These are phyloP conservation scores for Keithomyces neogunnii DNA, from an alignment of 2,329 filamentous ascomycete species.

Conservation along the genomic window DNA sequence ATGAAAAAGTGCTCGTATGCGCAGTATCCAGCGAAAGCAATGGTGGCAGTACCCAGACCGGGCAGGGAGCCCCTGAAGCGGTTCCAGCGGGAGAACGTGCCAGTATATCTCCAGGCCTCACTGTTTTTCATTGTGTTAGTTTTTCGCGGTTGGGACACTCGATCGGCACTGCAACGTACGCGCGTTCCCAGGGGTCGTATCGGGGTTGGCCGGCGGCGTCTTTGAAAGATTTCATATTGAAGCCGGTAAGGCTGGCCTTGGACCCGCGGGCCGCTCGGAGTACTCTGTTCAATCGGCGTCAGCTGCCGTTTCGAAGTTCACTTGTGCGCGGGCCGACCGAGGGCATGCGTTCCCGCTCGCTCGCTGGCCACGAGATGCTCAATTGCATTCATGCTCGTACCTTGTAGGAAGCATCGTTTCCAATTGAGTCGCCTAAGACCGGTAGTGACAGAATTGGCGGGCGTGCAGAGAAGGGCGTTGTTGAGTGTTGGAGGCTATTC, in stretches of 20 bases:
- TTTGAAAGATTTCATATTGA: constrained; percentile 76
- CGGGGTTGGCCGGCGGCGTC: constrained; percentile 54
- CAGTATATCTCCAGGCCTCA: constrained; percentile 90
- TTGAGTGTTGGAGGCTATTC: constrained; percentile 1
- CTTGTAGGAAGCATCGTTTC: constrained; percentile 31
- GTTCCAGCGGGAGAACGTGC: constrained; percentile 80
- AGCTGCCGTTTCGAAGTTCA: background rate
- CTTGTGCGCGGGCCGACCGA: background rate
- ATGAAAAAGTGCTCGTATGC: constrained; percentile 84
- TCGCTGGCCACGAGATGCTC: background rate
- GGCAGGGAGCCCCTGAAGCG: constrained; percentile 82
- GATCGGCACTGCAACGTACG: constrained; percentile 35
- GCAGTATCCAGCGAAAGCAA: constrained; percentile 85
- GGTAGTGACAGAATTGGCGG: background rate
- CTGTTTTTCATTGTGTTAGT: constrained; percentile 36
- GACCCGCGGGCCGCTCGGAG: constrained; percentile 44
- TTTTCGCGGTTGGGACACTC: background rate
- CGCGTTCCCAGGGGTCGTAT: constrained; percentile 60
- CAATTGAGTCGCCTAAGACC: constrained; percentile 2
- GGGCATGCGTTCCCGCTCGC: background rate
- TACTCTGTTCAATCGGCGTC: constrained; percentile 21
- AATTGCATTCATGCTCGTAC: constrained; percentile 18
- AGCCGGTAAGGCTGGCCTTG: constrained; percentile 79
- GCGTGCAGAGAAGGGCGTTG: background rate
- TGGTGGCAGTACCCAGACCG: constrained; percentile 83